These are phyloP conservation scores for Rhodotorula babjevae DNA, from an alignment of 768 basidiomycete species.

Conservation along the genomic window DNA sequence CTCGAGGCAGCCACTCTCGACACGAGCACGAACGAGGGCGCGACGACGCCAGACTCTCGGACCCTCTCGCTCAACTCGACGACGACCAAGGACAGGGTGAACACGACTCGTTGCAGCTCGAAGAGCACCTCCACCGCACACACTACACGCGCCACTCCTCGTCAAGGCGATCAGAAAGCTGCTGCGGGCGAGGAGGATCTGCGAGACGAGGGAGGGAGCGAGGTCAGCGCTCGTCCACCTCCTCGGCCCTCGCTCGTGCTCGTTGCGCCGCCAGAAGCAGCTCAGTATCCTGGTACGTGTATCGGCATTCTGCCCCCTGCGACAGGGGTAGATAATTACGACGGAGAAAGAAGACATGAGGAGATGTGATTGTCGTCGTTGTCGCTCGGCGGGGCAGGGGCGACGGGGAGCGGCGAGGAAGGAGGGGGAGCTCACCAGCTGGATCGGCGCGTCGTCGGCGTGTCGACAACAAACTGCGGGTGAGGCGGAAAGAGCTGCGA, in stretches of 20 bases:
- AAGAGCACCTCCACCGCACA: no score
- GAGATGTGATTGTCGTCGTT: conserved; percentile 8
- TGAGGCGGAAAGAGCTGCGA: no score
- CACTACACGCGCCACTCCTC: no score
- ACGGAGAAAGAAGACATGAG: conserved; percentile 36
- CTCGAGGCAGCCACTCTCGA: no score
- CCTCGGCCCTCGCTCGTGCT: not conserved
- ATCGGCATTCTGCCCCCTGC: conserved; percentile 4
- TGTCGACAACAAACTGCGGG: no score
- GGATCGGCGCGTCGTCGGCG: not conserved
- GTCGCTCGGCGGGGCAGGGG: not conserved
- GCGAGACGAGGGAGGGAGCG: not conserved
- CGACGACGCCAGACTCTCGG: no score
- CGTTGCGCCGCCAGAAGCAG: not conserved
- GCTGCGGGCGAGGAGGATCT: not conserved
- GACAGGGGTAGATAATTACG: conserved; percentile 2
- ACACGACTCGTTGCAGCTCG: no score
- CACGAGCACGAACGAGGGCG: no score
- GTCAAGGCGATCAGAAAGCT: not conserved
- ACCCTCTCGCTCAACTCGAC: no score
- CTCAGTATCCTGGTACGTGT: not conserved
- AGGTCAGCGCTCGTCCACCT: not conserved
- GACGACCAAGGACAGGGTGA: no score
- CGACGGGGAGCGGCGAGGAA: not conserved
- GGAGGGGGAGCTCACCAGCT: not conserved